phyloP scores from a whole-genome alignment of 768 basidiomycete species.

The Fomitopsis serialis region DNA sequence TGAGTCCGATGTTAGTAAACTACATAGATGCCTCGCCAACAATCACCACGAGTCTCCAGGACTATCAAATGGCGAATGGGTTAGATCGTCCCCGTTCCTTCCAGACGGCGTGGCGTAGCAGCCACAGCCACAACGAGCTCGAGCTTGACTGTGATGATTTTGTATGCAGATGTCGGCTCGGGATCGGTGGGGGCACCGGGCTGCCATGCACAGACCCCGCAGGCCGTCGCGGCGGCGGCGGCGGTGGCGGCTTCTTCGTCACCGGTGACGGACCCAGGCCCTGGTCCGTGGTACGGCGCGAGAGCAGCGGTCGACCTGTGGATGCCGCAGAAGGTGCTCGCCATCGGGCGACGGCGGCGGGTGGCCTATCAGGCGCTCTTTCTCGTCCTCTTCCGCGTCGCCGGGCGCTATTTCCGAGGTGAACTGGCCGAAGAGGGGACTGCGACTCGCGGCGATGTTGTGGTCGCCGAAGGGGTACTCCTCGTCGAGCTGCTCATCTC shows the following conservation, averaged over 20 bases:
- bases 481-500: conserved; percentile 27
- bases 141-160: conserved; percentile 21
- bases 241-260: conserved; percentile 22
- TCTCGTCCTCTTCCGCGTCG: conserved; percentile 19
- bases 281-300: conserved; percentile 9
- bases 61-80: conserved; percentile 61
- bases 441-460: conserved; percentile 35
- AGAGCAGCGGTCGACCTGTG: neutral
- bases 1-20: no score
- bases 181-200: conserved; percentile 10
- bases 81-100: conserved; percentile 13
- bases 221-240: conserved; percentile 26
- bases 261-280: conserved; percentile 4
- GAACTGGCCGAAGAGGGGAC: conserved; percentile 41
- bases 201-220: conserved; percentile 6
- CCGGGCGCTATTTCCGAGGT: conserved; percentile 38
- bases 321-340: conserved; percentile 20
- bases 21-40: no score
- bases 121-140: conserved; percentile 31
- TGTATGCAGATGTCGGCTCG: conserved; percentile 14
- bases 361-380: conserved; percentile 11
- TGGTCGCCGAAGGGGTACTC: conserved; percentile 43
- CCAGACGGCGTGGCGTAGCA: conserved; percentile 29
- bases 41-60: conserved; percentile 32
- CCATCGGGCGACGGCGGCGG: conserved; percentile 34